Percentiles rank a stretch among this genome's conserved stretches.
phyloP scores from a whole-genome alignment of 106 monocot species.

The Dioscorea zingiberensis region DNA sequence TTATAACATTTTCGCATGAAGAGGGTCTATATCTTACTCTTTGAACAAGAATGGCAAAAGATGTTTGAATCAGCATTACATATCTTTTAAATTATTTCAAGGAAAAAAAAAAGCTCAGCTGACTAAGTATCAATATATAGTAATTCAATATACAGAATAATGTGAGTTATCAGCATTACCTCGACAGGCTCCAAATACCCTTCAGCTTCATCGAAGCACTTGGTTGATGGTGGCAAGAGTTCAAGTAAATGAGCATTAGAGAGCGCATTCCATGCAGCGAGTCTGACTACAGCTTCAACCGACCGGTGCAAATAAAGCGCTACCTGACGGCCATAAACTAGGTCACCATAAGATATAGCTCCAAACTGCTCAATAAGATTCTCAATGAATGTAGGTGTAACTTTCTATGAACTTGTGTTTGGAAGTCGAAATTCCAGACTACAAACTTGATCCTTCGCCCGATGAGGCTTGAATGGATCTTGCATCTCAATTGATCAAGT shows the following conservation, averaged over 20 bases:
- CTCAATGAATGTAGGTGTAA: slow-evolving; percentile 81
- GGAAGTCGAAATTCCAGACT: slow-evolving; percentile 39
- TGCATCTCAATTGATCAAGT: slow-evolving; percentile 25
- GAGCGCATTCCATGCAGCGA: slow-evolving; percentile 75
- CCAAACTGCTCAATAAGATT: slow-evolving; percentile 84
- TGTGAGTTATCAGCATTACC: slow-evolving; percentile 23
- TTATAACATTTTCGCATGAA: background rate
- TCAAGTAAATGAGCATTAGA: slow-evolving; percentile 67
- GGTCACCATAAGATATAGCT: slow-evolving; percentile 87
- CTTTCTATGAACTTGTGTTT: slow-evolving; percentile 61
- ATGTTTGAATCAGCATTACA: too few relatives aligned
- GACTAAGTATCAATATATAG: too few relatives aligned
- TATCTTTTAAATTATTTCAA: too few relatives aligned
- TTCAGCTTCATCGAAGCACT: slow-evolving; percentile 52
- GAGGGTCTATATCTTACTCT: too few relatives aligned
- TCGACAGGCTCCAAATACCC: slow-evolving; percentile 83
- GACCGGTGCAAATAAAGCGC: slow-evolving; percentile 68
- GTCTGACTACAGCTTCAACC: slow-evolving; percentile 52
- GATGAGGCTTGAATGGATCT: too few relatives aligned
- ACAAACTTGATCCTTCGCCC: background rate
- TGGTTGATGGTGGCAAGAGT: slow-evolving; percentile 59
- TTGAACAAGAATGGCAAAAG: too few relatives aligned
- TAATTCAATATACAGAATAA: background rate
- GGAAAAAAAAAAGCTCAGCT: too few relatives aligned
- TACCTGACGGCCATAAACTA: slow-evolving; percentile 74